Evolutionary conservation across 148 eudicot species (phyloP).

Genomic region (Camellia lanceoleosa): DNA sequence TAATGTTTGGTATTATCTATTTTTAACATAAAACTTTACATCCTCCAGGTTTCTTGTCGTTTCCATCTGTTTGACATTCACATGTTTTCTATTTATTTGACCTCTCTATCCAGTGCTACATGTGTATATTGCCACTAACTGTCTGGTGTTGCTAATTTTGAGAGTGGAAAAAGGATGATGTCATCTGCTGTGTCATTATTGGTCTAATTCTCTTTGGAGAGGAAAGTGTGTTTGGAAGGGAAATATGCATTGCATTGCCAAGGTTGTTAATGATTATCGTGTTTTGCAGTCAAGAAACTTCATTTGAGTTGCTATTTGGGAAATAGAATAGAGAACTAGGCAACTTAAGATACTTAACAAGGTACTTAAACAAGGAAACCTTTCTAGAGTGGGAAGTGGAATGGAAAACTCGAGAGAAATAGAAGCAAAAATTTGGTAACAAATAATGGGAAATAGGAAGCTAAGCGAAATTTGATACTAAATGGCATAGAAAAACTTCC

Average conservation of each 20-base stretch:
- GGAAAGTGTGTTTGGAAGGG: too few species aligned
- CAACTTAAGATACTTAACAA: too few species aligned
- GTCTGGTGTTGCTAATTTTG: neutral
- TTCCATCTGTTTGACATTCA: neutral
- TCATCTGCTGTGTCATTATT: neutral
- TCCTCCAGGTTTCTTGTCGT: neutral
- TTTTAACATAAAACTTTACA: neutral
- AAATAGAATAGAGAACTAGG: too few species aligned
- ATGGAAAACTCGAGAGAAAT: neutral
- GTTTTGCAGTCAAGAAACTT: too few species aligned
- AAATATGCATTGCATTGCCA: too few species aligned
- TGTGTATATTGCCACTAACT: neutral
- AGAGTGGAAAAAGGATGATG: neutral
- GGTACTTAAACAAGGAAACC: neutral
- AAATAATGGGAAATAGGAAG: neutral
- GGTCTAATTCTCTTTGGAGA: too few species aligned
- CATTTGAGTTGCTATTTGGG: too few species aligned
- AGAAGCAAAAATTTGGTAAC: neutral
- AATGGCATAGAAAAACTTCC: neutral
- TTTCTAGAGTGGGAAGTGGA: neutral
- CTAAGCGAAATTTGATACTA: neutral
- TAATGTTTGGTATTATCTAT: neutral
- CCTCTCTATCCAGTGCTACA: neutral
- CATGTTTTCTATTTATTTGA: neutral
- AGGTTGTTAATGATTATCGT: too few species aligned